A percentile compares a stretch with the other conserved stretches of the same genome.
These are phyloP conservation scores for Phaeosphaeria sp. DNA, from an alignment of 2,329 filamentous ascomycete species.

Conservation along the genomic window DNA sequence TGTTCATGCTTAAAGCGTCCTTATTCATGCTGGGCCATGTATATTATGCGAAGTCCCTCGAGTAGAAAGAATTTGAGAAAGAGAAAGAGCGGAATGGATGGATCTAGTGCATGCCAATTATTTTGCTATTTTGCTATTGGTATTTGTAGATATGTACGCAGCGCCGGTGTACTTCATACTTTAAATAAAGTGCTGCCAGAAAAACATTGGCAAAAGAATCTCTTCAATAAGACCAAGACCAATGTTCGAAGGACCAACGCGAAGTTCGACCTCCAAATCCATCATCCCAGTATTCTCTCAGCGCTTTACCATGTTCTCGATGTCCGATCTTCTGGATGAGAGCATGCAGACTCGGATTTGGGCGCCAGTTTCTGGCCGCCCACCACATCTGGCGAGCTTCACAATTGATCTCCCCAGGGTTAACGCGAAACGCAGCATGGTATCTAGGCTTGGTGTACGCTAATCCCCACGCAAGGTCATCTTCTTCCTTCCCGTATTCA, in stretches of 20 bases:
- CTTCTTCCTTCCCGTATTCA: neutral
- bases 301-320: neutral
- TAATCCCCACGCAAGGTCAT: slow-evolving; percentile 12
- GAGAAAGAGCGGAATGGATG: no score
- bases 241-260: neutral
- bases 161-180: no score
- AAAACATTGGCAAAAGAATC: no score
- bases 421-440: neutral
- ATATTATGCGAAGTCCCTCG: no score
- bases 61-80: no score
- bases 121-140: no score
- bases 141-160: no score
- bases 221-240: neutral
- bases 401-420: neutral
- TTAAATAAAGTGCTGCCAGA: no score
- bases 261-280: neutral
- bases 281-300: slow-evolving; percentile 8
- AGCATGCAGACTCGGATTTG: slow-evolving; percentile 10
- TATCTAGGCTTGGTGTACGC: slow-evolving; percentile 2
- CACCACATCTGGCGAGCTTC: slow-evolving; percentile 11
- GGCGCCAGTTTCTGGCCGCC: slow-evolving; percentile 11
- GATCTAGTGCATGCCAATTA: no score
- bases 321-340: slow-evolving; percentile 12
- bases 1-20: no score
- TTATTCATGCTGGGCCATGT: no score